Evolutionary conservation across 139 green algal genomes (phyloP).

Genomic region (Chara braunii): DNA sequence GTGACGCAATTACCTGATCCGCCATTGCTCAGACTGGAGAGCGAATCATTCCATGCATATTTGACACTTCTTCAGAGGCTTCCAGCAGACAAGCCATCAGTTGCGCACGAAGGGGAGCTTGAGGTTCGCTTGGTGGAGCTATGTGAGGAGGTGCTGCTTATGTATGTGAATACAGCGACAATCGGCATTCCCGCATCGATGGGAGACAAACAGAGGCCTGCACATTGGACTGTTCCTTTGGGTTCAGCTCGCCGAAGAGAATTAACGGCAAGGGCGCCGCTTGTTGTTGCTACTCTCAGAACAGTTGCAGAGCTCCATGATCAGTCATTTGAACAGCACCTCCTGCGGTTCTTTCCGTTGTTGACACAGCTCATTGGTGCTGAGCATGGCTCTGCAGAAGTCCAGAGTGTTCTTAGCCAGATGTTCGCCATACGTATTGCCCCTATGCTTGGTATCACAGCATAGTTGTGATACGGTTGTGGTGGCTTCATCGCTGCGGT

Average conservation of each 20-base stretch:
- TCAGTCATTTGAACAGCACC: slow-evolving; percentile 55
- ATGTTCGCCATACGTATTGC: slow-evolving; percentile 57
- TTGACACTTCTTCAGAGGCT: slow-evolving; percentile 68
- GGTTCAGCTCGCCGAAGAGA: slow-evolving; percentile 14
- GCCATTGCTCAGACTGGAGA: slow-evolving; percentile 84
- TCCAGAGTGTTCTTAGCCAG: slow-evolving; percentile 69
- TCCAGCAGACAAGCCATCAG: slow-evolving; percentile 8
- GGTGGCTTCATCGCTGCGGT: too few species aligned
- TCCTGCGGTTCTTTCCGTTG: slow-evolving; percentile 78
- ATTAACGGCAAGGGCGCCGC: slow-evolving; percentile 18
- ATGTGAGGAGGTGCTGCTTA: slow-evolving; percentile 59
- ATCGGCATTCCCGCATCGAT: not conserved
- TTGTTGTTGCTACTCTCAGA: slow-evolving; percentile 53
- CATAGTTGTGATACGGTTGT: too few species aligned
- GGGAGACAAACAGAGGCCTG: not conserved
- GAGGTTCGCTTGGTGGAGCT: slow-evolving; percentile 56
- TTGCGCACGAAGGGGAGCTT: slow-evolving; percentile 11
- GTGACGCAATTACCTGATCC: slow-evolving; percentile 64
- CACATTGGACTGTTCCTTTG: slow-evolving; percentile 6
- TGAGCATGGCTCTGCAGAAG: slow-evolving; percentile 72
- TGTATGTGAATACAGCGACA: slow-evolving; percentile 9
- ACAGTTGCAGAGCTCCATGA: slow-evolving; percentile 53
- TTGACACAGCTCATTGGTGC: slow-evolving; percentile 71
- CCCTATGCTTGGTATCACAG: slow-evolving; percentile 21
- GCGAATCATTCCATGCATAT: slow-evolving; percentile 73